These are phyloP conservation scores for Nidularia sp. DNA, from an alignment of 768 basidiomycete genomes.

Conservation along the genomic window DNA sequence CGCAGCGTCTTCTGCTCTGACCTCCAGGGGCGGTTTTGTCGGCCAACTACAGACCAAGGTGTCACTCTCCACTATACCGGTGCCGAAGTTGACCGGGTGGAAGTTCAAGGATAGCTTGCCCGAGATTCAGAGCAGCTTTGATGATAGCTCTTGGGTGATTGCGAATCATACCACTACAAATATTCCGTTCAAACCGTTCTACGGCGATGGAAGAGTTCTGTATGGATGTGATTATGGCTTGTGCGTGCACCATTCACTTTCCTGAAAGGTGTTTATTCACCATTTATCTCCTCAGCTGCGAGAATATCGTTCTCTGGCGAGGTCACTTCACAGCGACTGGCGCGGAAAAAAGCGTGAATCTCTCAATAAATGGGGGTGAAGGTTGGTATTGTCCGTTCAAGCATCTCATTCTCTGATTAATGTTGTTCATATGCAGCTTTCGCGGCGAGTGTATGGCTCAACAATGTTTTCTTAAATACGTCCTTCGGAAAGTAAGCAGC, in stretches of 20 bases:
- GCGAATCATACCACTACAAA: slow-evolving; percentile 76
- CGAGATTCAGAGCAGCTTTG: slow-evolving; percentile 53
- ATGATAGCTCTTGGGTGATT: slow-evolving; percentile 60
- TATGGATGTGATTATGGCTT: slow-evolving; percentile 88
- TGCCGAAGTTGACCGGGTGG: slow-evolving; percentile 63
- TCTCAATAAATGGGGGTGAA: slow-evolving; percentile 80
- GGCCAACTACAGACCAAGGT: slow-evolving; percentile 36
- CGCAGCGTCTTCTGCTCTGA: slow-evolving; percentile 20
- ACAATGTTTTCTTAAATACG: slow-evolving; percentile 65
- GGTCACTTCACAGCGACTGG: slow-evolving; percentile 72
- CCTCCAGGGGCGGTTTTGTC: slow-evolving; percentile 41
- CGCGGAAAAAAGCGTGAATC: slow-evolving; percentile 57
- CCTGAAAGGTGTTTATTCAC: slow-evolving; percentile 2
- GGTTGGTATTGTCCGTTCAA: slow-evolving; percentile 30
- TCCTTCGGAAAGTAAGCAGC: slow-evolving; percentile 66
- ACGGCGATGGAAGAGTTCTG: slow-evolving; percentile 73
- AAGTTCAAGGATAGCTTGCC: slow-evolving; percentile 73
- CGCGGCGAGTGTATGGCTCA: slow-evolving; percentile 80
- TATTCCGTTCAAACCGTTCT: slow-evolving; percentile 62
- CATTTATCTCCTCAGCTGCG: slow-evolving; percentile 48
- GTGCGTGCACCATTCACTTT: slow-evolving; percentile 35
- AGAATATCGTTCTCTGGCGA: slow-evolving; percentile 78
- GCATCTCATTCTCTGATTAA: background rate
- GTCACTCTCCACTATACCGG: slow-evolving; percentile 17
- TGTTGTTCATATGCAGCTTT: slow-evolving; percentile 44